Base-by-base conservation (phyloP, 345 rosid species). In the Cardamine chenopodiifolia region DNA sequence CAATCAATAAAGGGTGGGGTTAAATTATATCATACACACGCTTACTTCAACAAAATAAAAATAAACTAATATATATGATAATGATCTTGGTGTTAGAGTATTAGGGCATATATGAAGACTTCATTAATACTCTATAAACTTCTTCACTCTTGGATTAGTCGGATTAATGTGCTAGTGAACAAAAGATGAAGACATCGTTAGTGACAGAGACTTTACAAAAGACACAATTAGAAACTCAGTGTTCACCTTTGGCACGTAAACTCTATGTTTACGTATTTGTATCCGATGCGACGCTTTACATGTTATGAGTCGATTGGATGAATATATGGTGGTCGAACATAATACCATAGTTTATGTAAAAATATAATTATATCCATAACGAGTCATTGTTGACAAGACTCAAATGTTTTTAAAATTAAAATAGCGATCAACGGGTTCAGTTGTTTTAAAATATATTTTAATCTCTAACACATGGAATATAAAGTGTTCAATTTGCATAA, bases 1-100 rank as follows among this genome's bases (percentile, higher is more conserved):
- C 73, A 74, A 74, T 66, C 78, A 66, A 74, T 25, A 74, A 57
- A 57, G 20, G 60, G 39, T 28, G 23, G 60, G 34, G 22, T 54
- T 55, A 7, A 23, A 2, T 3, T 18, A 74, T 68, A 2, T 3
- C 14, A 74, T 68, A 18, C 29, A 42, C 48, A 44, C 28, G 9
- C 8, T 19, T 74, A 34, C 45, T 58, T 20, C 12, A n/a, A 44
- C 44, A 8, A 2, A 8, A 1, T 3, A 19, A 2, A 42, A n/a
- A 42, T 2, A 45, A 47, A 32, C 9, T 48, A n/a, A 7, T 57
- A 29, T 3, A 35, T 25, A 13, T 52, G 17, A 52, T 52, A 3
- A 34, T 19, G 9, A 3, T 59, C 45, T n/a, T n/a, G n/a, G n/a
- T n/a, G n/a, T n/a, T n/a, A n/a, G n/a, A n/a, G n/a, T n/a, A n/a